Base-by-base conservation (phyloP, 2,329 filamentous ascomycete species). In the Niveomyces coronatus region DNA sequence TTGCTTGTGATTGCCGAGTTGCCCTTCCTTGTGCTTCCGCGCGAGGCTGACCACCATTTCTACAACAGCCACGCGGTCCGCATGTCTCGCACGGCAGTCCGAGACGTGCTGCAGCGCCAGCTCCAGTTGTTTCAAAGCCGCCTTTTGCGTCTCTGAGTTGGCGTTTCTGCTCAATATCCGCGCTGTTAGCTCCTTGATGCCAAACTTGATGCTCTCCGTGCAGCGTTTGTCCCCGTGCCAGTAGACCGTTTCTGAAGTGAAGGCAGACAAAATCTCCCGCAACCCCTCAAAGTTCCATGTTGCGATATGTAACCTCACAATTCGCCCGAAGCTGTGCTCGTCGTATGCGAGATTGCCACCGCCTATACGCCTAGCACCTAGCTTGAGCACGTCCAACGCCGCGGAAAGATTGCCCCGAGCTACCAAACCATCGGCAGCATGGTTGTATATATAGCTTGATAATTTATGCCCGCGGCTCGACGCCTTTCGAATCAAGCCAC, bases 141-240 rank as follows among this genome's bases (percentile, higher is more conserved):
- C 32, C 17, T 45, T 46, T 16, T 59, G 55, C 17, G 32, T 29
- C 9, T 35, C 27, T n/a, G 34, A 40, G 13, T 33, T 20, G 9
- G 32, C 30, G 14, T 37, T 42, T 10, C 45, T 32, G 13, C 41
- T 47, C 4, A 47, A 39, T 5, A 45, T 47, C 14, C 56, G 53
- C 38, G 46, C 47, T 15, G 53, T 53, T 20, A 54, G 44, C 14
- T 49, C 49, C 45, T 60, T 60, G 50, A 61, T 61, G 8, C 57
- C 58, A 17, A 55, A 46, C 43, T 61, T 62, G 47, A 62, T 49
- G n/a, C 51, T 57, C 40, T 58, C 53, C 37, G 61, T 60, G 46
- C 59, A 61, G 24, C 49, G 50, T 24, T 49, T 52, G 33, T 54
- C 57, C 9, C 57, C 56, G n/a, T 58, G 53, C 60, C 60, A 63